phyloP scores from a whole-genome alignment of 116 monocot species.

The Phalaenopsis hybrid region DNA sequence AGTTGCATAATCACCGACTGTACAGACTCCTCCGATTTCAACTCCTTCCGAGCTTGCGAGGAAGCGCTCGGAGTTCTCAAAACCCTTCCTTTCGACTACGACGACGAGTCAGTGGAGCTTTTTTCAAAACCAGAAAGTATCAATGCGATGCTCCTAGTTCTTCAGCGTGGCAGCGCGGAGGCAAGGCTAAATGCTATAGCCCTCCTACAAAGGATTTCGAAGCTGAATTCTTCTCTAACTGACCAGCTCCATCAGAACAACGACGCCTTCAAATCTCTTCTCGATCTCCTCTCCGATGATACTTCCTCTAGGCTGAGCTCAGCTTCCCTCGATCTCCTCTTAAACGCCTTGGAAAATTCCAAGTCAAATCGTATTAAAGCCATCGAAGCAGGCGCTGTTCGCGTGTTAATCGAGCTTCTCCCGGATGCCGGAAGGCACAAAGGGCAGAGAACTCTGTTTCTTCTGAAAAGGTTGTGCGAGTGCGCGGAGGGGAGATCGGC shows the following conservation, averaged over 20 bases:
- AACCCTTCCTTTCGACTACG: slow-evolving; percentile 29
- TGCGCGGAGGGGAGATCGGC: slow-evolving; percentile 55
- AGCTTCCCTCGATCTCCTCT: slow-evolving; percentile 32
- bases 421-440: slow-evolving; percentile 26
- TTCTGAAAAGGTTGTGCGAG: slow-evolving; percentile 40
- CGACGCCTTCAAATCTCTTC: slow-evolving; percentile 29
- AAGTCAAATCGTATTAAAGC: slow-evolving; percentile 32
- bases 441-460: slow-evolving; percentile 33
- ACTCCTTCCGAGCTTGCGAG: slow-evolving; percentile 4
- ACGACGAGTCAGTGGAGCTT: slow-evolving; percentile 16
- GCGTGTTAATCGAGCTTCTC: slow-evolving; percentile 36
- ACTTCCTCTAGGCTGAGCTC: slow-evolving; percentile 31
- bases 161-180: not conserved
- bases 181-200: no score
- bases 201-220: not conserved
- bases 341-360: slow-evolving; percentile 13
- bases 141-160: slow-evolving; percentile 14
- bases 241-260: not conserved
- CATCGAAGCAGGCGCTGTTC: slow-evolving; percentile 32
- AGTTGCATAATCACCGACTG: no score
- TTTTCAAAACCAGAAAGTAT: slow-evolving; percentile 13
- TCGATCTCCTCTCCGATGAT: slow-evolving; percentile 34
- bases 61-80: slow-evolving; percentile 41
- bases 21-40: no score
- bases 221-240: slow-evolving; percentile 8